Evolutionary conservation across 2,329 filamentous ascomycete species (phyloP).

Genomic region (Knufia petricola): DNA sequence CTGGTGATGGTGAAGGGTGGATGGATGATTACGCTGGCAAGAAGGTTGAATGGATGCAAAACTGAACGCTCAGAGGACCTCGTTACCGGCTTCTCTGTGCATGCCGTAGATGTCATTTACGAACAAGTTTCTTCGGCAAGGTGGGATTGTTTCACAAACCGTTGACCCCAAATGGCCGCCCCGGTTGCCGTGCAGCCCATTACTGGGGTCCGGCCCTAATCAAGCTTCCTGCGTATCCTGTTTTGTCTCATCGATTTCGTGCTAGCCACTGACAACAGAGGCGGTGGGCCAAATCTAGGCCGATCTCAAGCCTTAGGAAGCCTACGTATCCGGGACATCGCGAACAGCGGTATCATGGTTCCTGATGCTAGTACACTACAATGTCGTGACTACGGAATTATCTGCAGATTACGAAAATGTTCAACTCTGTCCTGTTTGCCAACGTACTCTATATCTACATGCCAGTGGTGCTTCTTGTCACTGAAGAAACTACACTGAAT

Average conservation of each 20-base stretch:
- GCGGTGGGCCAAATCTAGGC: background rate
- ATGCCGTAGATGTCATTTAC: background rate
- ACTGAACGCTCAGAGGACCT: too few species aligned
- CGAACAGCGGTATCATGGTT: background rate
- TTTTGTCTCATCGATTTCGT: background rate
- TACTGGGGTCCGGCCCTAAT: background rate
- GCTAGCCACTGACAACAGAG: background rate
- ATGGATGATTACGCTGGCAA: background rate
- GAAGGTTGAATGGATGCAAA: background rate
- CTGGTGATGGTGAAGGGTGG: background rate
- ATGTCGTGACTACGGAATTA: too few species aligned
- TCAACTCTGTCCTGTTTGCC: too few species aligned
- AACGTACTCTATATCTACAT: too few species aligned
- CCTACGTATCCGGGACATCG: background rate
- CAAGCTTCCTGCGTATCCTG: background rate
- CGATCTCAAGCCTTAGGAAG: background rate
- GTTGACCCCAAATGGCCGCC: background rate
- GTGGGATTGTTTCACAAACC: constrained; percentile 7
- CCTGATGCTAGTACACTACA: background rate
- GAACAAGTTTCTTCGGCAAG: background rate
- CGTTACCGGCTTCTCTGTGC: too few species aligned
- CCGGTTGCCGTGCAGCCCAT: background rate
- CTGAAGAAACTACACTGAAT: background rate
- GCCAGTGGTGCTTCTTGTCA: too few species aligned
- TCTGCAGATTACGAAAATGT: too few species aligned